These are phyloP conservation scores for Gynochthodes officinalis DNA, from an alignment of 257 asterid species.

Conservation along the genomic window DNA sequence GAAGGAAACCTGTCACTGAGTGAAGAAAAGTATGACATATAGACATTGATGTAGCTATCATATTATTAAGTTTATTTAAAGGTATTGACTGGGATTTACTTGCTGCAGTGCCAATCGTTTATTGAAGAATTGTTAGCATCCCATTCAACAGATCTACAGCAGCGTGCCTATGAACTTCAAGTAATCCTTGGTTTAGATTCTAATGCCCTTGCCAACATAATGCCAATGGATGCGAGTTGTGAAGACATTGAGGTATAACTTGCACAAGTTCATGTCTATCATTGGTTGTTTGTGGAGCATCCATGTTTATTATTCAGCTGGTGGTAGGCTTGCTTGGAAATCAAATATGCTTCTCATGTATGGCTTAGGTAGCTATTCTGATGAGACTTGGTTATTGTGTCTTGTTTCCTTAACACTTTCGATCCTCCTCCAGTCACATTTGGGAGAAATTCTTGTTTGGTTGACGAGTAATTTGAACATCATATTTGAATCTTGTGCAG, in stretches of 20 bases:
- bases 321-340: not conserved
- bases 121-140: slow-evolving; percentile 85
- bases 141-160: slow-evolving; percentile 93
- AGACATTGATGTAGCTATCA: not conserved
- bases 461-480: slow-evolving; percentile 1
- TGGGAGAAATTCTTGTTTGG: not conserved
- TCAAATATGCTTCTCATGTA: not conserved
- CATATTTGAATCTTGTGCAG: slow-evolving; percentile 39
- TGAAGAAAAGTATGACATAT: not conserved
- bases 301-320: not conserved
- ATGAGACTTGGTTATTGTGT: not conserved
- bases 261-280: not conserved
- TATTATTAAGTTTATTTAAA: not conserved
- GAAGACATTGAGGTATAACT: slow-evolving; percentile 74
- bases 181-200: slow-evolving; percentile 73
- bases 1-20: not conserved
- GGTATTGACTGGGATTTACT: slow-evolving; percentile 20
- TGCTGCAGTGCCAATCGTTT: slow-evolving; percentile 82
- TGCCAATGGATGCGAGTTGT: slow-evolving; percentile 87
- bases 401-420: not conserved
- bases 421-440: not conserved
- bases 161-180: slow-evolving; percentile 97
- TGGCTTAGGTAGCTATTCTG: not conserved
- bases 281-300: not conserved
- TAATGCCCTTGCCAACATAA: slow-evolving; percentile 53